Evolutionary conservation across 495 filamentous ascomycete species (phyloP).

Genomic region (Hypoxylon cercidicola): DNA sequence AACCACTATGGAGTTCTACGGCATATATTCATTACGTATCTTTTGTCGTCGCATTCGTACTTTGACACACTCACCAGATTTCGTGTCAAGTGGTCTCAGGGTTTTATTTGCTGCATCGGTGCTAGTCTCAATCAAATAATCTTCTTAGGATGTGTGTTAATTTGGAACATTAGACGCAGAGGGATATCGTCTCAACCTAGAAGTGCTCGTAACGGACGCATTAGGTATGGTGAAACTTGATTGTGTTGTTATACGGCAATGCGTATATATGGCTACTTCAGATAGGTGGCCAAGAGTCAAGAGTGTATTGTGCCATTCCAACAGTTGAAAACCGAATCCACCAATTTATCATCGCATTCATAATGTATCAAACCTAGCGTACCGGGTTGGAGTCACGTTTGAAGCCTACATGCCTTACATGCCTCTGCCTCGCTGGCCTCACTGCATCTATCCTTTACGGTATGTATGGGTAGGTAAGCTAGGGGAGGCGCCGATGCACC

Average conservation of each 20-base stretch:
- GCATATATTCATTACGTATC: background rate
- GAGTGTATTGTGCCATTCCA: conserved; percentile 20
- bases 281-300: no score
- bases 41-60: background rate
- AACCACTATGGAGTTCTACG: conserved; percentile 4
- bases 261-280: no score
- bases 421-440: background rate
- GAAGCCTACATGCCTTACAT: conserved; percentile 11
- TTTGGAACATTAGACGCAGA: no score
- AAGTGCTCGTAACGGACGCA: background rate
- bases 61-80: background rate
- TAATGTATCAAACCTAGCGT: conserved; percentile 19
- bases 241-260: background rate
- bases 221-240: background rate
- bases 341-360: conserved; percentile 15
- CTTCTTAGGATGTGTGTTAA: background rate
- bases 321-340: conserved; percentile 13
- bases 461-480: no score
- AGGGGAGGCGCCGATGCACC: conserved; percentile 20
- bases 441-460: no score
- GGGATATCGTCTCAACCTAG: no score
- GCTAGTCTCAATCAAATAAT: conserved; percentile 23
- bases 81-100: conserved; percentile 1
- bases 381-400: conserved; percentile 18
- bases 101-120: background rate